Base-by-base conservation (phyloP, 495 filamentous ascomycete species). In the Neurospora pannonica region DNA sequence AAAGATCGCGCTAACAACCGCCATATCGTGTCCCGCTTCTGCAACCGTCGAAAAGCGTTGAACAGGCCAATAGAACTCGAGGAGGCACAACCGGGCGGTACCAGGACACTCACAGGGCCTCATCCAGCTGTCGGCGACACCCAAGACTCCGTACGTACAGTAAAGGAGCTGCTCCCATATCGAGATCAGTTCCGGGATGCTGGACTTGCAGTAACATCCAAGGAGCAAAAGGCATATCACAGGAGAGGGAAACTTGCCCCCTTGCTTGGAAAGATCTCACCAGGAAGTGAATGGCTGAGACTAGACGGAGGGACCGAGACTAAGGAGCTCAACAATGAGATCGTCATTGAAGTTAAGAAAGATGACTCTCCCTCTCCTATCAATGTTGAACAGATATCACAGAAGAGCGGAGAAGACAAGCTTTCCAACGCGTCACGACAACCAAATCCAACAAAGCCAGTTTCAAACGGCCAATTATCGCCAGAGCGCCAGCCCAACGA, bases 201-300 rank as follows among this genome's bases (percentile, higher is more conserved):
- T 38, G 86, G 86, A 1, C 83, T 88, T 48, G 85, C 85, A 0
- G 83, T 87, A 5, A 87, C 86, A 34, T 86, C 86, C 15, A 71
- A 74, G 3, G 85, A 87, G 17, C 86, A 87, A 67, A 75, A 70
- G 34, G 71, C 71, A 0, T 19, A 19, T 37, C 54, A 8, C 67
- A 24, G 21, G 70, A 71, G 48, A 28, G n/a, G 37, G 3, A 43
- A 46, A 69, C 31, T 13, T 34, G 38, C 24, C 5, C 39, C 10
- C 38, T 24, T 34, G 8, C 39, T 67, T 24, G 74, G 54, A 2
- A 70, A 34, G 24, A 71, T 40, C 8, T 46, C 48, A 24, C 54
- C 71, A 24, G 62, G 71, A 28, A 71, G 69, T 38, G 71, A 70
- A 17, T 72, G 70, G 24, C 67, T 74, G 4, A 62, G 71, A 67